These are phyloP conservation scores for Acer negundo DNA, from an alignment of 345 rosid genomes.

Conservation along the genomic window DNA sequence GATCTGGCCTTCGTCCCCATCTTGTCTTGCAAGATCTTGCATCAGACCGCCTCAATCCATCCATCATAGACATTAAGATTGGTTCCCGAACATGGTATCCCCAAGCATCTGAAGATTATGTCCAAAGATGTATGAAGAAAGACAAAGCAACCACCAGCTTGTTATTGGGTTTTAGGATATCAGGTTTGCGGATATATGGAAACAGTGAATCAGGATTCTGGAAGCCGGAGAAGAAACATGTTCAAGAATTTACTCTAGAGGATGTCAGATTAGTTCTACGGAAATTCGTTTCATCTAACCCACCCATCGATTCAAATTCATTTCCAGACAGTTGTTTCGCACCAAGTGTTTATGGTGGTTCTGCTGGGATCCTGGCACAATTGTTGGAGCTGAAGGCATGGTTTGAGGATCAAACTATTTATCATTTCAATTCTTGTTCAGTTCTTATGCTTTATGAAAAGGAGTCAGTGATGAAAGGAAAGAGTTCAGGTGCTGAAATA, in stretches of 20 bases:
- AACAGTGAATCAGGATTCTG: slow-evolving; percentile 49
- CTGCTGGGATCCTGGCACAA: slow-evolving; percentile 70
- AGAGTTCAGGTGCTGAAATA: slow-evolving; percentile 41
- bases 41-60: slow-evolving; percentile 43
- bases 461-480: slow-evolving; percentile 43
- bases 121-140: slow-evolving; percentile 61
- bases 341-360: slow-evolving; percentile 55
- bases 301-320: slow-evolving; percentile 27
- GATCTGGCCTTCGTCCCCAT: slow-evolving; percentile 62
- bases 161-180: slow-evolving; percentile 71
- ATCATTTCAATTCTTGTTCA: slow-evolving; percentile 94
- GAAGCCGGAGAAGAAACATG: slow-evolving; percentile 66
- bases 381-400: slow-evolving; percentile 79
- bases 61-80: slow-evolving; percentile 82
- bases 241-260: slow-evolving; percentile 41
- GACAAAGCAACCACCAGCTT: slow-evolving; percentile 56
- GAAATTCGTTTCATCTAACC: slow-evolving; percentile 81
- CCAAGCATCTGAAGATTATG: slow-evolving; percentile 69
- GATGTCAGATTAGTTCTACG: slow-evolving; percentile 56
- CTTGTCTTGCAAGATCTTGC: slow-evolving; percentile 70
- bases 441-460: slow-evolving; percentile 70
- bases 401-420: slow-evolving; percentile 87
- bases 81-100: slow-evolving; percentile 99
- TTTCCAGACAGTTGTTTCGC: slow-evolving; percentile 66
- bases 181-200: slow-evolving; percentile 64